phyloP scores from a whole-genome alignment of 306 rosid genomes.

The Inga laurina region DNA sequence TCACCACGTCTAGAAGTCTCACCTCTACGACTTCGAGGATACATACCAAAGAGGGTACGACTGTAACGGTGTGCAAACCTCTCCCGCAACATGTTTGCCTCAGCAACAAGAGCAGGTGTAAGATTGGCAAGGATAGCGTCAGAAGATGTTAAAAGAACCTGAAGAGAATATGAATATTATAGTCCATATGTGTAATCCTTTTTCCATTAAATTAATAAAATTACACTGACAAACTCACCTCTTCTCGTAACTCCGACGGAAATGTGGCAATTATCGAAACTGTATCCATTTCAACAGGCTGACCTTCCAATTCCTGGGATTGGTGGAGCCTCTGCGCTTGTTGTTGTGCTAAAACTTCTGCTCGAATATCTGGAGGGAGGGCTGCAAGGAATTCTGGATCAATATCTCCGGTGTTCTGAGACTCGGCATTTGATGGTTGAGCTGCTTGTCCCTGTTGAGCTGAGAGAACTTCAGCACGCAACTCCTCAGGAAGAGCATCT shows the following conservation, averaged over 20 bases:
- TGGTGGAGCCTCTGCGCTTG: conserved; percentile 96
- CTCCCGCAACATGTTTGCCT: conserved; percentile 98
- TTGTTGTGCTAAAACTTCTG: conserved; percentile 97
- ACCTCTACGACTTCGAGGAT: conserved; percentile 95
- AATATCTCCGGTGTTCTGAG: conserved; percentile 85
- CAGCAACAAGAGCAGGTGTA: conserved; percentile 99
- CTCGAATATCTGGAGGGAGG: conserved; percentile 96
- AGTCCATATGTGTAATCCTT: neutral
- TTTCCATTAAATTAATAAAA: neutral
- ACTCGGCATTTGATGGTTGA: conserved; percentile 67
- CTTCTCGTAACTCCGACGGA: conserved; percentile 97
- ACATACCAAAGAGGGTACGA: conserved; percentile 94
- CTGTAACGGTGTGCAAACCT: conserved; percentile 91
- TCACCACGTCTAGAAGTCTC: conserved; percentile 87
- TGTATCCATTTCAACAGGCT: conserved; percentile 99
- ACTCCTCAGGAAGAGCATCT: conserved; percentile 98
- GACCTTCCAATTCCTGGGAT: conserved; percentile 98
- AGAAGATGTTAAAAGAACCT: conserved; percentile 96
- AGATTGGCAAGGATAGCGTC: conserved; percentile 94
- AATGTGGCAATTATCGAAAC: conserved; percentile 99
- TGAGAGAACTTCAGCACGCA: conserved; percentile 97
- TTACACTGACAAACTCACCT: conserved; percentile 52
- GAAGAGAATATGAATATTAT: conserved; percentile 22
- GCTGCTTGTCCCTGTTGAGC: conserved; percentile 94
- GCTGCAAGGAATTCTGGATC: conserved; percentile 99